Percentiles rank a stretch among this genome's conserved stretches.
Conservation (phyloP, 331 rosid species). For the Rosa hybrid region DNA sequence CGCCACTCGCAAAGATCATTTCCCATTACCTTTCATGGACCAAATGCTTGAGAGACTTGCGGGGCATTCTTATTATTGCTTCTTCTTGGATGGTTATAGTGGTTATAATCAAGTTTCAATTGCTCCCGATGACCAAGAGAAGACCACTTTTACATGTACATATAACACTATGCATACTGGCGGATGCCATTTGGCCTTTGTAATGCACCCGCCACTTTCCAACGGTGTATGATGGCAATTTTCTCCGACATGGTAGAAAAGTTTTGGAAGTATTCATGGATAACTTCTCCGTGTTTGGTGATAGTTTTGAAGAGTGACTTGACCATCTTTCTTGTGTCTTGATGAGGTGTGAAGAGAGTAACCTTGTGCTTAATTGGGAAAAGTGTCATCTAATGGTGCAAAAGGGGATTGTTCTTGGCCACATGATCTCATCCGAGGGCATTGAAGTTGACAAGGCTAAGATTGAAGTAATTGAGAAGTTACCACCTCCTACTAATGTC, state of each 20-base stretch:
- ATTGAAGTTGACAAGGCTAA: not conserved
- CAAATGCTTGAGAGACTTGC: no score
- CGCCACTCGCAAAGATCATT: not conserved
- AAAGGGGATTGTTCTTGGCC: not conserved
- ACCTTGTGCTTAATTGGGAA: no score
- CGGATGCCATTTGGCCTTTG: not conserved
- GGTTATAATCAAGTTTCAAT: no score
- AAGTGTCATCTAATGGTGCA: not conserved
- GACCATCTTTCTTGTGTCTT: not conserved
- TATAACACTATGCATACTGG: not conserved
- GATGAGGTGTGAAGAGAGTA: not conserved
- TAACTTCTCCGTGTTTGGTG: not conserved
- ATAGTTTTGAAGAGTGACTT: not conserved
- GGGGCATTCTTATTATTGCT: no score
- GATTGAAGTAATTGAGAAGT: not conserved
- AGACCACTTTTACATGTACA: constrained; percentile 3
- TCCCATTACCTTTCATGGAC: not conserved
- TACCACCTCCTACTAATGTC: not conserved
- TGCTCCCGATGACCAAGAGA: not conserved
- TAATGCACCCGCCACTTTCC: not conserved
- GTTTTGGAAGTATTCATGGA: not conserved
- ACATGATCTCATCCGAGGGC: not conserved
- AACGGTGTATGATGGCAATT: not conserved
- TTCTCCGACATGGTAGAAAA: not conserved
- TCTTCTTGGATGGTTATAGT: no score